phyloP scores from a whole-genome alignment of 345 rosid genomes.

The Citropsis articulata region DNA sequence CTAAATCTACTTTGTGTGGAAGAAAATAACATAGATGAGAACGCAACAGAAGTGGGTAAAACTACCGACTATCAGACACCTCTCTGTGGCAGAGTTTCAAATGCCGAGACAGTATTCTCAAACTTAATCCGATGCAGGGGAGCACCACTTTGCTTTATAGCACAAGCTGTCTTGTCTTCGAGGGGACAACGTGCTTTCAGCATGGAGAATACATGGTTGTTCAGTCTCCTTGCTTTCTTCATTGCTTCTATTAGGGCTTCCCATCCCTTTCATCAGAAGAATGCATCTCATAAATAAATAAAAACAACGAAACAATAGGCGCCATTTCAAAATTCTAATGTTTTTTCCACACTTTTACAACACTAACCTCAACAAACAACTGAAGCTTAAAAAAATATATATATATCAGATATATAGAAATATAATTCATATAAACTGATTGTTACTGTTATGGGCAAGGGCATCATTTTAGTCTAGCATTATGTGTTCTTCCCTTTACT shows the following conservation, averaged over 20 bases:
- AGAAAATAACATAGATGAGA: background rate
- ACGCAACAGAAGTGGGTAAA: conserved; percentile 6
- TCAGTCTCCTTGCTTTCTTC: conserved; percentile 95
- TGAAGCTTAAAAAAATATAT: background rate
- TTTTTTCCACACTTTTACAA: background rate
- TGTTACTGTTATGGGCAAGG: background rate
- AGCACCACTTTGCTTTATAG: conserved; percentile 95
- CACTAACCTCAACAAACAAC: background rate
- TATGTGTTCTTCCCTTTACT: background rate
- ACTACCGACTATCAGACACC: conserved; percentile 38
- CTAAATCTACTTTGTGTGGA: background rate
- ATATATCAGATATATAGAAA: background rate
- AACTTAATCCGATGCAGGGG: conserved; percentile 86
- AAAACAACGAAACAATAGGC: background rate
- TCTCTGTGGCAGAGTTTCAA: conserved; percentile 91
- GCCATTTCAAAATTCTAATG: background rate
- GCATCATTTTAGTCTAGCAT: no score
- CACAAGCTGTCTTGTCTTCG: conserved; percentile 94
- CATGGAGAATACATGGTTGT: conserved; percentile 97
- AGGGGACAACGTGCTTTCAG: conserved; percentile 97
- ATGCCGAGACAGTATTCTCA: conserved; percentile 96
- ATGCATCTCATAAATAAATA: background rate
- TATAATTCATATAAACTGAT: background rate
- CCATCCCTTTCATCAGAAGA: conserved; percentile 65
- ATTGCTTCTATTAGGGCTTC: conserved; percentile 84